phyloP scores from a whole-genome alignment of 2,329 filamentous ascomycete genomes.

The Malbranchea zuffiana region DNA sequence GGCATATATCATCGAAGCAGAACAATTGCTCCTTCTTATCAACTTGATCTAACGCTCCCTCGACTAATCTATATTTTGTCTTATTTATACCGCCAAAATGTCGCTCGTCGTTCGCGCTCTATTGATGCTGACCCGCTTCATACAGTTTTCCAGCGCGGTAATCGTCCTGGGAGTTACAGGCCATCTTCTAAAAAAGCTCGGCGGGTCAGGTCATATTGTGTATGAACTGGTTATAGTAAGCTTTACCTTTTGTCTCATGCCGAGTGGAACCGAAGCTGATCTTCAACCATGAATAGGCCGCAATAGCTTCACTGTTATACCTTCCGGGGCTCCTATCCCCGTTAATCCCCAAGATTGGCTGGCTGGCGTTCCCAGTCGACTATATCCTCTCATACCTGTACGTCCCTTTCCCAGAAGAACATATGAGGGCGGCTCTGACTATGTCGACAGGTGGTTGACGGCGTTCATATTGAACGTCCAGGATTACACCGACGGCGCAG shows the following conservation, averaged over 20 bases:
- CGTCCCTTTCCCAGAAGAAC: not conserved
- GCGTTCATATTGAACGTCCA: constrained; percentile 1
- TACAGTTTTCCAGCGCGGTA: not conserved
- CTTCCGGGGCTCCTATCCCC: constrained; percentile 1
- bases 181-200: not conserved
- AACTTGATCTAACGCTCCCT: too few species aligned
- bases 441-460: constrained; percentile 1
- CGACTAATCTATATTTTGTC: not conserved
- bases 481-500: constrained; percentile 1
- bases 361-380: not conserved
- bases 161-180: not conserved
- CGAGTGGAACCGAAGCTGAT: not conserved
- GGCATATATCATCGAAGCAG: too few species aligned
- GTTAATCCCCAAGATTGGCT: not conserved
- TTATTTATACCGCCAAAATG: not conserved
- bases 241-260: not conserved
- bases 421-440: not conserved
- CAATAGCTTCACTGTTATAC: not conserved
- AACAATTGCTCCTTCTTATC: too few species aligned
- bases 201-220: not conserved
- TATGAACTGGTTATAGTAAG: constrained; percentile 2
- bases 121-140: constrained; percentile 1
- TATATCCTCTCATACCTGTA: constrained; percentile 2
- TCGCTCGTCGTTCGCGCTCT: not conserved
- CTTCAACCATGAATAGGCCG: not conserved